A percentile compares a stretch with the other conserved stretches of the same genome.
Conservation (phyloP, 495 filamentous ascomycete species). For the Evansstolkia leycettana region DNA sequence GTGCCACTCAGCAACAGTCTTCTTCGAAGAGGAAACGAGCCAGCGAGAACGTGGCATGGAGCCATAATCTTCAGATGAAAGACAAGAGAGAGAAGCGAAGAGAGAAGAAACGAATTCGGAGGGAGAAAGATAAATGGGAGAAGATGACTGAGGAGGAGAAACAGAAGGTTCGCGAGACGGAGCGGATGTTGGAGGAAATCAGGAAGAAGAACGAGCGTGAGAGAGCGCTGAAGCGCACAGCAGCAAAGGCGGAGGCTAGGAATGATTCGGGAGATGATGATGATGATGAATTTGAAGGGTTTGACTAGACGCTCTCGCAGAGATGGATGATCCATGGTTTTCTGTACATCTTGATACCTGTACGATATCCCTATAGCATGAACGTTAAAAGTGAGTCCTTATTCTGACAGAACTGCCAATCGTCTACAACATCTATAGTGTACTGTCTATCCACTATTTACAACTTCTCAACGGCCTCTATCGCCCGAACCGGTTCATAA, state of each 20-base stretch:
- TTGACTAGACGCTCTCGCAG: constrained; percentile 11
- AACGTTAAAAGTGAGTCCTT: too few species aligned
- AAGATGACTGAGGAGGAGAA: constrained; percentile 66
- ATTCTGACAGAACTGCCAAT: too few species aligned
- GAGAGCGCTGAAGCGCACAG: constrained; percentile 9
- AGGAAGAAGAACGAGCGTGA: constrained; percentile 41
- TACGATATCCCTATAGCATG: too few species aligned
- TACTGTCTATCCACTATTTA: too few species aligned
- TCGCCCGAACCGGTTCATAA: too few species aligned
- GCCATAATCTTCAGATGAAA: constrained; percentile 60
- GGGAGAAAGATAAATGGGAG: constrained; percentile 53
- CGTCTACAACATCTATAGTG: too few species aligned
- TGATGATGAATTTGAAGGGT: constrained; percentile 32
- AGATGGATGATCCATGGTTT: too few species aligned
- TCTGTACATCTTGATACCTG: too few species aligned
- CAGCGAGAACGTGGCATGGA: constrained; percentile 67
- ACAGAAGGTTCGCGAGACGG: constrained; percentile 54
- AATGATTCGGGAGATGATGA: constrained; percentile 2
- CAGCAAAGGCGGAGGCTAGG: constrained; percentile 10
- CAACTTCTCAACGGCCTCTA: too few species aligned
- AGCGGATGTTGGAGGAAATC: constrained; percentile 61
- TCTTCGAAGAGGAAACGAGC: constrained; percentile 18
- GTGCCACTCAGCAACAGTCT: constrained; percentile 13
- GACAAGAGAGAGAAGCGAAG: constrained; percentile 52
- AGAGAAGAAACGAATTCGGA: constrained; percentile 61